Evolutionary conservation across 164 flowering plant species (phyloP), one percentile per base, ranked within the genome.

Genomic region (Annona squamosa): DNA sequence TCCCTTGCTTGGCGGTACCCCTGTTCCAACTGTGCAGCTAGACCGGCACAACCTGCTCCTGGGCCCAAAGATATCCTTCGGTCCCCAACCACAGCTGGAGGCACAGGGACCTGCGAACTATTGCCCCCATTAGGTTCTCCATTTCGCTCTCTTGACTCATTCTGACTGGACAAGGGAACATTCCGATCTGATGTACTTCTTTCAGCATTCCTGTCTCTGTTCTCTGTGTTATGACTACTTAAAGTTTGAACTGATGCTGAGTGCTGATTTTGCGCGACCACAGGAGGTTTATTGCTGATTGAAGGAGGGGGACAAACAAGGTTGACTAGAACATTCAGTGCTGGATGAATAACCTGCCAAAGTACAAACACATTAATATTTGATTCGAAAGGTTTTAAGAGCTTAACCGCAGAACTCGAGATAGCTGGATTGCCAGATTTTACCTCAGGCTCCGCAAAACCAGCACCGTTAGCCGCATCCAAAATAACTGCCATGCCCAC

Each of bases 241-340:
- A 86, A 66, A 70, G 81, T 71, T 78, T 85, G 93, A 63, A 72
- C 74, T 71, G 89, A 76, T 77, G 47, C 79, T 75, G 85, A 75
- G 43, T 85, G 97, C 81, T 87, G 97, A 67, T 86, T 87, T 80
- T 84, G 94, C 16, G 84, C 72, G 69, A 74, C 66, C 18, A 74
- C 48, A 75, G 91, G 77, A 44, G 91, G 88, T 77, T 87, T 95
- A 72, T 83, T 87, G 81, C 98, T 90, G 75, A 93, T 87, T 72
- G 99, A 90, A 76, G 99, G 98, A 66, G 99, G 98, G 71, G 99
- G 98, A 77, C 99, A 95, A 57, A 91, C 98, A 75, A 95, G 97
- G 86, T 93, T 93, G 66, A 93, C 88, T 63, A 95, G 75, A 69
- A 95, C 89, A 84, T 86, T 89, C 46, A 95, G 68, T 19, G 99